phyloP scores from a whole-genome alignment of 1,284 basidiomycete species.

The Mycosarcoma maydis region DNA sequence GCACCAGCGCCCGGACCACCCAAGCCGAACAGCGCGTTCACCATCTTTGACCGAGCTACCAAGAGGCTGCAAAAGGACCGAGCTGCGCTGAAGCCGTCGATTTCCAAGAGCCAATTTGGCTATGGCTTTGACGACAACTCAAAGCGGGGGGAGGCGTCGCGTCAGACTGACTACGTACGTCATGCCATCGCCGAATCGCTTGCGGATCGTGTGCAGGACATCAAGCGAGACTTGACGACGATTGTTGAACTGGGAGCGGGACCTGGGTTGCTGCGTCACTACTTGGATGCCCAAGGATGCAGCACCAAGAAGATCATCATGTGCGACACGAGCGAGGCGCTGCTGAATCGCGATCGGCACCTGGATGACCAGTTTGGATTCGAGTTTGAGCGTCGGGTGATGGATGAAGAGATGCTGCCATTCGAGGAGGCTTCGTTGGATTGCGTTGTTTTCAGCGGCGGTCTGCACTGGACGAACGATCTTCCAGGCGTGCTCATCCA shows the following conservation, averaged over 20 bases:
- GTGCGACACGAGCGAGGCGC: constrained; percentile 78
- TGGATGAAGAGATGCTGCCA: constrained; percentile 64
- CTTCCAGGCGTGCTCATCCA: constrained; percentile 92
- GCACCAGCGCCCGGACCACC: constrained; percentile 55
- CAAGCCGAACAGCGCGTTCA: constrained; percentile 59
- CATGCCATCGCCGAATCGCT: constrained; percentile 89
- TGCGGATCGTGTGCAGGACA: constrained; percentile 86
- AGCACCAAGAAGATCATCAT: constrained; percentile 77
- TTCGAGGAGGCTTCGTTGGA: constrained; percentile 83
- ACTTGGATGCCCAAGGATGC: constrained; percentile 79
- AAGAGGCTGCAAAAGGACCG: constrained; percentile 84
- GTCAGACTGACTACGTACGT: constrained; percentile 89
- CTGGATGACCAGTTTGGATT: constrained; percentile 52
- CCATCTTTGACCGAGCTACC: constrained; percentile 83
- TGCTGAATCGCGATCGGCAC: constrained; percentile 51
- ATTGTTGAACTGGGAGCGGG: constrained; percentile 93
- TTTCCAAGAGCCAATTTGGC: constrained; percentile 59
- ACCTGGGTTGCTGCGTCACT: constrained; percentile 88
- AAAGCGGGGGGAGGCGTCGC: constrained; percentile 70
- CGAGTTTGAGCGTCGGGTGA: constrained; percentile 57
- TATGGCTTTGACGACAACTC: constrained; percentile 34
- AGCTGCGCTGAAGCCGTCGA: constrained; percentile 74
- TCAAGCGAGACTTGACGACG: constrained; percentile 82
- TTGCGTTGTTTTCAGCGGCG: constrained; percentile 88
- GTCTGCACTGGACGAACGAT: constrained; percentile 98